Evolutionary conservation across 352 stramenopile genomes (phyloP), one percentile per base, ranked within the genome.

Genomic region (Pythium dissotocum): DNA sequence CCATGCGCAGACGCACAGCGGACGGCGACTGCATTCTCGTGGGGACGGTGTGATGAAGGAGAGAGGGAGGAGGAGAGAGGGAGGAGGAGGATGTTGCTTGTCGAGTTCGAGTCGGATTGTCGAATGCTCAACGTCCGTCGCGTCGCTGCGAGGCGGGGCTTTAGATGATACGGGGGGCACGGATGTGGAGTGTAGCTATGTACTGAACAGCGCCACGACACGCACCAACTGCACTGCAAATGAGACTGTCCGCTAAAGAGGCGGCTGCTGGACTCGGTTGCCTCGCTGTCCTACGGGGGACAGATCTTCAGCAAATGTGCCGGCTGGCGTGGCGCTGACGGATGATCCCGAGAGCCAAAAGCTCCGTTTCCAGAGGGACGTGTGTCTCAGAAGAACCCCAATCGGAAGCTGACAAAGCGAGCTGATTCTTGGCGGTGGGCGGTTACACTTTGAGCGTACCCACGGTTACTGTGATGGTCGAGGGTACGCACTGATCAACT

Each of bases 1-100:
- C 78, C 73, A 93, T 83, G 65, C 83, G 83, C 77, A 91, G 70
- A 67, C 85, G 83, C 69, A 93, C 77, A 30, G 77, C 83, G 8
- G 78, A 71, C 6, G 79, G 61, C 28, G 78, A 87, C 71, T 90
- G 79, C 80, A 90, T 90, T 16, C 13, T 35, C 33, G 33, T 53
- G 21, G 21, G 21, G 21, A 24, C 21, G 21, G 21, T 24, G 21
- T 61, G 26, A 14, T 59, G 16, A 6, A 6, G 52, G 6, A n/a
- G 33, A 38, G 12, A 14, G 36, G 12, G 36, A 44, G 12, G 36
- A 16, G 16, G 21, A 9, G 60, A 28, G 35, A 8, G 7, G 35
- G 52, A 61, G 30, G 58, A 58, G 32, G 46, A 40, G 32, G 59
- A 35, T 6, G n/a, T 21, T 26, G 58, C n/a, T 35, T 62, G 38